Evolutionary conservation across 306 rosid species (phyloP), one percentile per base, ranked within the genome.

Genomic region (Cucumis cinereus): DNA sequence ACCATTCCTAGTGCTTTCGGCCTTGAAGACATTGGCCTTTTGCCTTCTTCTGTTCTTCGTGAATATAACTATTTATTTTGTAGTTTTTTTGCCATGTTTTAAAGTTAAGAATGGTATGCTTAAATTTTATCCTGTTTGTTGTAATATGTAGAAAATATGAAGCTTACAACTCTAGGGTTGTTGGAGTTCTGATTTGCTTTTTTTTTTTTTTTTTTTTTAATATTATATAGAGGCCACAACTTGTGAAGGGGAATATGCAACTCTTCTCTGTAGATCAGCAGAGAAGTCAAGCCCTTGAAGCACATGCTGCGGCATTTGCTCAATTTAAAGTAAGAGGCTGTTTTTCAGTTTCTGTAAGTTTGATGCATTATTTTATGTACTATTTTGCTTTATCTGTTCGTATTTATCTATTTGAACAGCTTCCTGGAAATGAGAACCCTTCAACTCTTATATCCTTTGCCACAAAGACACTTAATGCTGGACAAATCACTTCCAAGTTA

Each of bases 201-300:
- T 62, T 36, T 67, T 30, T 43, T 26, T n/a, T n/a, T n/a, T n/a
- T n/a, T n/a, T n/a, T n/a, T n/a, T n/a, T n/a, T n/a, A n/a, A n/a
- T n/a, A 45, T 77, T 81, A 77, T 79, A 24, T 62, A 95, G 99
- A 84, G 97, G 91, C 96, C 96, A 50, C 98, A 95, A 75, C 81
- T 95, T 88, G 99, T 95, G 78, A 95, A 95, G 83, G 99, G 99
- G 81, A 95, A 91, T 83, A 87, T 95, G 99, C 99, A 95, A 79
- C 98, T 95, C 75, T 95, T 89, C 81, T 95, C 99, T 0, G 88
- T 92, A 79, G 99, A 95, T 40, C 99, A 95, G 86, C 99, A 95
- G 87, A 91, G 98, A 55, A 94, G 99, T 86, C 99, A 94, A 85
- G 99, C 99, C 75, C 93, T 94, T 79, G 99, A 94, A 89, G 97